These are phyloP conservation scores for Kodamaea restingae DNA, from an alignment of 805 yeast genomes.

Conservation along the genomic window DNA sequence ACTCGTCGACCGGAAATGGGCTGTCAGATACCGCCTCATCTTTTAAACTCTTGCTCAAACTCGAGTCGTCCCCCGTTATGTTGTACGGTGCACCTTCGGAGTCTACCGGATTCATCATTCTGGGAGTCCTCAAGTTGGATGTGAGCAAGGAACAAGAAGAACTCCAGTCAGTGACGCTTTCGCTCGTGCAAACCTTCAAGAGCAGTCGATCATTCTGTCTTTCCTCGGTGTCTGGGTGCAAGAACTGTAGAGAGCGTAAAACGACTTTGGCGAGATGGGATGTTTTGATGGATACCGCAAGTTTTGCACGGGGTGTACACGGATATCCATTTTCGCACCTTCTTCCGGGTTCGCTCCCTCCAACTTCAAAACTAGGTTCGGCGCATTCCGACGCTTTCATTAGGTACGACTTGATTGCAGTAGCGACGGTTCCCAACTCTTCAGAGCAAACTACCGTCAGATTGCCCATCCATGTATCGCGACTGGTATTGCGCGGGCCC, in stretches of 20 bases:
- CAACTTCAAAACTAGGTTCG: constrained; percentile 64
- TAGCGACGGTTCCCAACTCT: constrained; percentile 26
- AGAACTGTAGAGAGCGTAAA: constrained; percentile 50
- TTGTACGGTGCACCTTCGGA: constrained; percentile 76
- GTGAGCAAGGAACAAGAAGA: constrained; percentile 4
- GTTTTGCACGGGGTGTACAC: constrained; percentile 66
- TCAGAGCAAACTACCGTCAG: constrained; percentile 31
- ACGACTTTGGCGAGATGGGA: constrained; percentile 86
- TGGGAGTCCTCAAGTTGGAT: constrained; percentile 67
- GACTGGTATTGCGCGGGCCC: constrained; percentile 77
- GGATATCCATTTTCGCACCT: constrained; percentile 90
- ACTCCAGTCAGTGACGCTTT: constrained; percentile 55
- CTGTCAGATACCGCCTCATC: background rate
- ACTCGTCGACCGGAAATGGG: background rate
- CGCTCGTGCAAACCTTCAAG: constrained; percentile 67
- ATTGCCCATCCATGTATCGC: constrained; percentile 66
- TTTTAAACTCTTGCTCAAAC: constrained; percentile 46
- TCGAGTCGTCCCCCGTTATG: constrained; percentile 90
- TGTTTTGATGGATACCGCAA: constrained; percentile 55
- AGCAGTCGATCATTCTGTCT: constrained; percentile 65
- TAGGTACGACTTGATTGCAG: constrained; percentile 73
- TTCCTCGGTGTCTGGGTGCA: constrained; percentile 52
- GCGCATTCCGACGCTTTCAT: constrained; percentile 48
- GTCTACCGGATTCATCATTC: constrained; percentile 79
- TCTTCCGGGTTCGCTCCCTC: constrained; percentile 84